Conservation (phyloP, 1,139 yeast genomes). For the Debaryomyces sp. region DNA sequence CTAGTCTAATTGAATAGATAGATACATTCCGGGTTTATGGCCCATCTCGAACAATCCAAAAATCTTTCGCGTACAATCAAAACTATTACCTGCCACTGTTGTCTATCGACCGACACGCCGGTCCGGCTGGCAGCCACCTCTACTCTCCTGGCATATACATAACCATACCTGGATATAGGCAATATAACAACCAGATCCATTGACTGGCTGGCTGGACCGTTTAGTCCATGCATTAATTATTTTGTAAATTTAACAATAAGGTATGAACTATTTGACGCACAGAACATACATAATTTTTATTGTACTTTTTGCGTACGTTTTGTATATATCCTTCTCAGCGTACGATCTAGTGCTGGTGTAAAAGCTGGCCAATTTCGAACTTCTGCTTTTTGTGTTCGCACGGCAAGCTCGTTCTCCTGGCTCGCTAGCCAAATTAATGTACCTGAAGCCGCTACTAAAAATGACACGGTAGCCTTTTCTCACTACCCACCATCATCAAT, state of each 20-base stretch:
- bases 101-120: too few relatives aligned
- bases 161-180: not conserved
- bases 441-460: not conserved
- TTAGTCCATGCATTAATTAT: not conserved
- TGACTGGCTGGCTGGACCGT: not conserved
- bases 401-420: not conserved
- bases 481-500: not conserved
- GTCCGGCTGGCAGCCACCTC: not conserved
- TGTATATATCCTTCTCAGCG: not conserved
- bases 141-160: not conserved
- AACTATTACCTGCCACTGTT: too few relatives aligned
- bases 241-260: not conserved
- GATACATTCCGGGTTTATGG: not conserved
- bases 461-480: not conserved
- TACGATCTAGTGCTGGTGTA: not conserved
- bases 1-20: not conserved
- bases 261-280: not conserved
- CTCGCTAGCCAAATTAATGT: not conserved
- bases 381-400: not conserved
- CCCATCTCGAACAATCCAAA: not conserved
- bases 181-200: not conserved
- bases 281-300: not conserved
- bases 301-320: not conserved
- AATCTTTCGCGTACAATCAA: not conserved
- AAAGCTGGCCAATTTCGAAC: not conserved